Evolutionary conservation across 768 basidiomycete genomes (phyloP).

Genomic region (Hypholoma sublateritium): DNA sequence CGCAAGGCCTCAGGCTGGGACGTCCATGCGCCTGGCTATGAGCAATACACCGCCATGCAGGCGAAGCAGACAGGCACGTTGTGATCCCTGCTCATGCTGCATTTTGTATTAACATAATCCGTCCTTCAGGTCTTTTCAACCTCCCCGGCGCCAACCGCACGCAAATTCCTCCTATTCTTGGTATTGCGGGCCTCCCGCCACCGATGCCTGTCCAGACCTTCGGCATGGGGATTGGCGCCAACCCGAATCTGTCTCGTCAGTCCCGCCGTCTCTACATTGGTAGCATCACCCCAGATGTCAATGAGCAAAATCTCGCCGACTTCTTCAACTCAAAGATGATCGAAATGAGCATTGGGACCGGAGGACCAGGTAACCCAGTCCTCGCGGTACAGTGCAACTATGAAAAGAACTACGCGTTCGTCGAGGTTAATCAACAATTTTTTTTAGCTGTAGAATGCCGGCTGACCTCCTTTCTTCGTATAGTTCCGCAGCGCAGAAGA

Average conservation of each 20-base stretch:
- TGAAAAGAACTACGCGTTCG: constrained; percentile 98
- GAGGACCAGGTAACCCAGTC: constrained; percentile 85
- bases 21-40: constrained; percentile 92
- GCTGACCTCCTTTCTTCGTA: background rate
- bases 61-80: constrained; percentile 94
- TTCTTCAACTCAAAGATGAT: constrained; percentile 98
- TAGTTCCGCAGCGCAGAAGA: constrained; percentile 99
- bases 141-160: constrained; percentile 93
- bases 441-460: background rate
- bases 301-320: constrained; percentile 86
- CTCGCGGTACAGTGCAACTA: constrained; percentile 95
- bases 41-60: constrained; percentile 91
- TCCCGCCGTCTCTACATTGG: constrained; percentile 96
- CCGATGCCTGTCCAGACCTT: constrained; percentile 84
- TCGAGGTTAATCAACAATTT: constrained; percentile 65
- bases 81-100: background rate
- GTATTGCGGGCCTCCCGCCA: constrained; percentile 78
- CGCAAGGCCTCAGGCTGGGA: constrained; percentile 95
- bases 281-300: constrained; percentile 92
- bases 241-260: constrained; percentile 90
- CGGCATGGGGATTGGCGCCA: constrained; percentile 83
- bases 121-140: constrained; percentile 81
- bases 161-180: constrained; percentile 80
- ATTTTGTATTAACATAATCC: constrained; percentile 7
- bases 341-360: constrained; percentile 86